Percentiles rank a stretch among this genome's conserved stretches.
Conservation (phyloP, 1,284 basidiomycete genomes). For the Moniliophthora roreri region DNA sequence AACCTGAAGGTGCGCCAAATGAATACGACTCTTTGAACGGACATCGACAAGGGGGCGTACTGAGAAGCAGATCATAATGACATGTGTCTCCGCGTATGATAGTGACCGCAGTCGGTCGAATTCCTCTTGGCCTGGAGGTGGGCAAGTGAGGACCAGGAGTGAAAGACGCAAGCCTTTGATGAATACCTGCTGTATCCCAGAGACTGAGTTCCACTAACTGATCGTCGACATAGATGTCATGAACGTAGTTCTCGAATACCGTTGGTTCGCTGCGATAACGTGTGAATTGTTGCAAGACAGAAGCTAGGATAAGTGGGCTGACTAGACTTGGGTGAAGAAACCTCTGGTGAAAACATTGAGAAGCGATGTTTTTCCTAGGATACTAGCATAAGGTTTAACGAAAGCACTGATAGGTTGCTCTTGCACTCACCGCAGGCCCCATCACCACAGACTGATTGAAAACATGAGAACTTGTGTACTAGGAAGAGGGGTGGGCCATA, state of each 20-base stretch:
- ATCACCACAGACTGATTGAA: conserved; percentile 75
- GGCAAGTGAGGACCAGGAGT: conserved; percentile 11
- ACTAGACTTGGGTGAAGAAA: conserved; percentile 89
- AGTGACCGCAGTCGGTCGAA: conserved; percentile 91
- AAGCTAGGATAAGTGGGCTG: conserved; percentile 30
- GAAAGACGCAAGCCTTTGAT: conserved; percentile 9
- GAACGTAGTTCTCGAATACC: conserved; percentile 93
- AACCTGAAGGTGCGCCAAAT: conserved; percentile 51
- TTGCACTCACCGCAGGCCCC: conserved; percentile 78
- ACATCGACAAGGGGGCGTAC: conserved; percentile 40
- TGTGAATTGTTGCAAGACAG: conserved; percentile 2
- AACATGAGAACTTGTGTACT: conserved; percentile 3
- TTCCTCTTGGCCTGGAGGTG: conserved; percentile 83
- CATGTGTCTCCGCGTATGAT: conserved; percentile 93
- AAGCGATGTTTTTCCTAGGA: conserved; percentile 74
- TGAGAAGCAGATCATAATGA: conserved; percentile 93
- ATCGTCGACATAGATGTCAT: conserved; percentile 81
- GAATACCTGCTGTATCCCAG: conserved; percentile 92
- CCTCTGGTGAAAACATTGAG: conserved; percentile 85
- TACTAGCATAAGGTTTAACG: conserved; percentile 20
- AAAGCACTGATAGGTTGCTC: conserved; percentile 15
- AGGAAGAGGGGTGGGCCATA: conserved; percentile 11
- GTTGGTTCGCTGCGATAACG: conserved; percentile 72
- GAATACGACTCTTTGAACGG: background rate
- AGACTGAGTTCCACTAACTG: conserved; percentile 86